These are phyloP conservation scores for Withania somnifera DNA, from an alignment of 305 asterid species.

Conservation along the genomic window DNA sequence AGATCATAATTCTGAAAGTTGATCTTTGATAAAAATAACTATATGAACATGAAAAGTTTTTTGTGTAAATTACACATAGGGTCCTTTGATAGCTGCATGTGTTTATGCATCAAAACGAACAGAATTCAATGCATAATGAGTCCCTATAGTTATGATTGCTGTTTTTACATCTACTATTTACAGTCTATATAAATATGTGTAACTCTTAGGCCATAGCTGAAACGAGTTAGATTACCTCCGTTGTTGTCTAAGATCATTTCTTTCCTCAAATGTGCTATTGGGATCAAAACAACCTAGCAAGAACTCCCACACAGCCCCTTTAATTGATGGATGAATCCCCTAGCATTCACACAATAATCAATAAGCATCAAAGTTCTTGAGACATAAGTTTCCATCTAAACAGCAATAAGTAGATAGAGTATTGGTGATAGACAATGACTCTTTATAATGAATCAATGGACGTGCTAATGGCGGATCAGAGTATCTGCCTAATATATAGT, in stretches of 20 bases:
- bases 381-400: neutral
- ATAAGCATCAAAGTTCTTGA: neutral
- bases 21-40: neutral
- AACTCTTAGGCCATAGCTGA: constrained; percentile 3
- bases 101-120: neutral
- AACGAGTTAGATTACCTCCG: constrained; percentile 48
- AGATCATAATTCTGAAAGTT: neutral
- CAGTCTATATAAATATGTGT: neutral
- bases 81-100: neutral
- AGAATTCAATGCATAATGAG: neutral
- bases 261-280: constrained; percentile 56
- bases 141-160: neutral
- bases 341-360: constrained; percentile 16
- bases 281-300: constrained; percentile 94
- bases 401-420: neutral
- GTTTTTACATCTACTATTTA: neutral
- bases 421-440: neutral
- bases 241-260: constrained; percentile 52
- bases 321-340: constrained; percentile 92
- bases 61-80: neutral
- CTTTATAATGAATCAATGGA: neutral
- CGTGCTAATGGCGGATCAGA: neutral
- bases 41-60: neutral
- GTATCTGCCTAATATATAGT: neutral
- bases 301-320: constrained; percentile 95